These are phyloP conservation scores for Anaeromyces robustus DNA, from an alignment of 192 early-diverging fungal genomes.

Conservation along the genomic window DNA sequence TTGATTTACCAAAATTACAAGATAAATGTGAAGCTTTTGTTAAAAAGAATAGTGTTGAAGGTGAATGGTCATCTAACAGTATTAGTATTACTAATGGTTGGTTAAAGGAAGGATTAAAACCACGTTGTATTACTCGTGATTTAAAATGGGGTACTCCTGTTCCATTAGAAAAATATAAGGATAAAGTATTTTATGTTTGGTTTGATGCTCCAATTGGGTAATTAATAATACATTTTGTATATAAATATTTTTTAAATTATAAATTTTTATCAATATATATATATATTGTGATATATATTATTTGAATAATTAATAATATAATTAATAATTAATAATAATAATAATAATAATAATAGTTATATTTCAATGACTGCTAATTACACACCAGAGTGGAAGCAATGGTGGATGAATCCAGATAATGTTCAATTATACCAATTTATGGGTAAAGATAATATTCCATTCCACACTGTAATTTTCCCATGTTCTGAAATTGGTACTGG, in stretches of 20 bases:
- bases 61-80: slow-evolving; percentile 74
- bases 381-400: slow-evolving; percentile 83
- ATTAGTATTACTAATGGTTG: slow-evolving; percentile 77
- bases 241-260: not conserved
- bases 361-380: slow-evolving; percentile 95
- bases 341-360: slow-evolving; percentile 23
- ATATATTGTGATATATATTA: no score
- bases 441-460: slow-evolving; percentile 99
- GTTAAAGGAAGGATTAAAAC: slow-evolving; percentile 83
- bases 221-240: slow-evolving; percentile 3
- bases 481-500: slow-evolving; percentile 66
- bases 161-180: slow-evolving; percentile 61
- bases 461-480: slow-evolving; percentile 97
- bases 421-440: slow-evolving; percentile 98
- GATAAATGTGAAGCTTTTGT: slow-evolving; percentile 59
- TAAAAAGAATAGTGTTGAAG: slow-evolving; percentile 40
- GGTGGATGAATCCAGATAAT: slow-evolving; percentile 98
- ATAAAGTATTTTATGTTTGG: slow-evolving; percentile 99
- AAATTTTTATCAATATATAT: not conserved
- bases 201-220: slow-evolving; percentile 93
- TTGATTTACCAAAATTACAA: slow-evolving; percentile 70
- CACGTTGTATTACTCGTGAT: slow-evolving; percentile 94
- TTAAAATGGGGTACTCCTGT: slow-evolving; percentile 97
- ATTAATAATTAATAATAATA: no score
- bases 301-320: no score